These are phyloP conservation scores for Phytomonas francai DNA, from an alignment of 208 protist species.

Conservation along the genomic window DNA sequence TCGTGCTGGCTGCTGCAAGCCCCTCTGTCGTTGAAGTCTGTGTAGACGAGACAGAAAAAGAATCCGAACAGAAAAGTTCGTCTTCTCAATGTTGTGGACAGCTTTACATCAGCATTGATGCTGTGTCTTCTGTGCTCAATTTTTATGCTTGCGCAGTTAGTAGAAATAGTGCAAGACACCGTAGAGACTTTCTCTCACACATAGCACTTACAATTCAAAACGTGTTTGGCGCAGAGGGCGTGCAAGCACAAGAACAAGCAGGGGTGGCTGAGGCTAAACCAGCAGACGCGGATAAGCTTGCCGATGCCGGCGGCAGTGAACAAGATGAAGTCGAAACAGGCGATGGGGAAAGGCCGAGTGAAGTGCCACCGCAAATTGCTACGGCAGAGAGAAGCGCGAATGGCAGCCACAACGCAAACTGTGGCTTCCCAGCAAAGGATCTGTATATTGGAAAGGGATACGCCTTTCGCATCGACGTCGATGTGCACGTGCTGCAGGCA, in stretches of 20 bases:
- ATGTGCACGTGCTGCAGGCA: slow-evolving; percentile 68
- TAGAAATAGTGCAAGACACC: slow-evolving; percentile 32
- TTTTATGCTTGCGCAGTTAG: slow-evolving; percentile 48
- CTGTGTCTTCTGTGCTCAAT: slow-evolving; percentile 54
- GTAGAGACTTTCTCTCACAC: slow-evolving; percentile 47
- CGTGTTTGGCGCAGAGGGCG: slow-evolving; percentile 57
- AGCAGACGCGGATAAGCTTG: background rate
- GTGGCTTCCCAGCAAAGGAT: slow-evolving; percentile 44
- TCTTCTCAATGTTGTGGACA: slow-evolving; percentile 15
- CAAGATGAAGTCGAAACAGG: slow-evolving; percentile 9
- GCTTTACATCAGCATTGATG: slow-evolving; percentile 66
- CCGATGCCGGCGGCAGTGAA: background rate
- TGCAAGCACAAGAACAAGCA: slow-evolving; percentile 41
- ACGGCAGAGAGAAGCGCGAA: background rate
- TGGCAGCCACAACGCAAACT: slow-evolving; percentile 5
- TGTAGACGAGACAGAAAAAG: slow-evolving; percentile 9
- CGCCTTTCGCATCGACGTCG: slow-evolving; percentile 71
- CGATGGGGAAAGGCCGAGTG: slow-evolving; percentile 10
- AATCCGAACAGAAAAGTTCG: slow-evolving; percentile 13
- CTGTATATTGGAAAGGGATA: slow-evolving; percentile 73
- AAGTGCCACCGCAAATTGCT: background rate
- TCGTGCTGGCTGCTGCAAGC: slow-evolving; percentile 47
- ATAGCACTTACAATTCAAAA: slow-evolving; percentile 43
- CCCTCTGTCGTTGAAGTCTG: slow-evolving; percentile 57
- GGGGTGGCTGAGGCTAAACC: slow-evolving; percentile 55